Base-by-base conservation (phyloP, 2,329 filamentous ascomycete species). In the Cytospora chrysosperma region DNA sequence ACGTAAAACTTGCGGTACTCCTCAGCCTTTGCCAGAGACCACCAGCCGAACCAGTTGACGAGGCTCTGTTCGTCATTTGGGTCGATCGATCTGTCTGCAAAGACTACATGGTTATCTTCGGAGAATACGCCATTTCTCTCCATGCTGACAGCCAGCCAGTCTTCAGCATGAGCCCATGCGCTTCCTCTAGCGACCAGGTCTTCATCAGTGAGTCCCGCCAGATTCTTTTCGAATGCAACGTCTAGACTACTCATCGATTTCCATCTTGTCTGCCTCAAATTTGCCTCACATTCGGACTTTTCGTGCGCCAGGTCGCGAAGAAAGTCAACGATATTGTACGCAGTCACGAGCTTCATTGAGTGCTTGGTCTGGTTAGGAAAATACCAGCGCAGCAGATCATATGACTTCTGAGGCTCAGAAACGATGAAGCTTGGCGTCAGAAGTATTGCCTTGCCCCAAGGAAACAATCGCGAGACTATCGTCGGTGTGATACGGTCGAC, bases 41-140 rank as follows among this genome's bases (percentile, higher is more conserved):
- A 88, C 72, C 78, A 83, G 1, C 82, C 84, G 70, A 87, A 88
- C 82, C 84, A 88, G 66, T 87, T 85, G 12, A 88, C 79, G 30
- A 89, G 74, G 62, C 82, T 86, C 69, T 87, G 82, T 69, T 89
- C 86, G 65, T 88, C 85, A 61, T 84, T 83, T 0, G 79, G 76
- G 61, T 86, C 80, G 53, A 88, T 82, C 1, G 67, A 71, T 4
- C 75, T 68, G 17, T 79, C 78, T 0, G 81, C 82, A 69, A 78
- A 81, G 2, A 82, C 70, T 7, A 87, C 68, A 4, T 78, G 74
- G 26, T 70, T 72, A 8, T 70, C 67, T 7, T 76, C 73, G 61
- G 76, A 75, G 34, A 74, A 71, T 26, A 54, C 21, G n/a, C n/a
- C 26, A 73, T 70, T 63, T 27, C 59, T 61, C 51, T 61, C 59